Evolutionary conservation across 106 monocot genomes (phyloP).

Genomic region (Dactylorhiza incarnata): DNA sequence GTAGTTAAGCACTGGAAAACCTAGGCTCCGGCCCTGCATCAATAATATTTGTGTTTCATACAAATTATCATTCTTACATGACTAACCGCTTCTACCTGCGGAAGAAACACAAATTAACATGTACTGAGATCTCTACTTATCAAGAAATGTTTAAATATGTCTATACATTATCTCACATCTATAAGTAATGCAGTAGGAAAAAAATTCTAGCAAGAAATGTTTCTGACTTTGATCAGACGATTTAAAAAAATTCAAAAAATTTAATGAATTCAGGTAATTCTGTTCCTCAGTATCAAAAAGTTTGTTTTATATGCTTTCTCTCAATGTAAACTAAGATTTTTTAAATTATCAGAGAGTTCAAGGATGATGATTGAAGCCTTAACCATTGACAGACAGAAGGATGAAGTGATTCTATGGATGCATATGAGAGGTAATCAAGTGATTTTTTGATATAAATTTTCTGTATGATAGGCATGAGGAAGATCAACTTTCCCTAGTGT

Average conservation of each 20-base stretch:
- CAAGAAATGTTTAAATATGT: too few relatives aligned
- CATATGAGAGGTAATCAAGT: not conserved
- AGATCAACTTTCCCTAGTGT: not conserved
- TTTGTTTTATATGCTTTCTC: not conserved
- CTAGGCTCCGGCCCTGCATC: too few relatives aligned
- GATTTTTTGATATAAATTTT: not conserved
- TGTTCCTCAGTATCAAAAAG: not conserved
- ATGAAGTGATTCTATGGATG: not conserved
- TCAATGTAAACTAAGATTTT: not conserved
- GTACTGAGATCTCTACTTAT: too few relatives aligned
- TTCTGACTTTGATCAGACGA: too few relatives aligned
- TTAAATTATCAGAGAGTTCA: slow-evolving; percentile 12
- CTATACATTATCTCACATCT: too few relatives aligned
- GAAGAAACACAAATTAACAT: too few relatives aligned
- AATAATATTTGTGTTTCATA: too few relatives aligned
- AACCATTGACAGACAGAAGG: not conserved
- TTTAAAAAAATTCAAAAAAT: not conserved
- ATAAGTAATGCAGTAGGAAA: too few relatives aligned
- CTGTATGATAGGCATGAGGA: not conserved
- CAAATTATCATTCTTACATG: too few relatives aligned
- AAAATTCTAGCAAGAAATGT: too few relatives aligned
- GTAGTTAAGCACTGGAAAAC: too few relatives aligned
- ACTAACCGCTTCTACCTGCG: too few relatives aligned
- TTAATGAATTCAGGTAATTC: not conserved
- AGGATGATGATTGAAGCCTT: slow-evolving; percentile 14